Evolutionary conservation across 192 early-diverging fungal genomes (phyloP).

Genomic region (Thamnidium elegans): DNA sequence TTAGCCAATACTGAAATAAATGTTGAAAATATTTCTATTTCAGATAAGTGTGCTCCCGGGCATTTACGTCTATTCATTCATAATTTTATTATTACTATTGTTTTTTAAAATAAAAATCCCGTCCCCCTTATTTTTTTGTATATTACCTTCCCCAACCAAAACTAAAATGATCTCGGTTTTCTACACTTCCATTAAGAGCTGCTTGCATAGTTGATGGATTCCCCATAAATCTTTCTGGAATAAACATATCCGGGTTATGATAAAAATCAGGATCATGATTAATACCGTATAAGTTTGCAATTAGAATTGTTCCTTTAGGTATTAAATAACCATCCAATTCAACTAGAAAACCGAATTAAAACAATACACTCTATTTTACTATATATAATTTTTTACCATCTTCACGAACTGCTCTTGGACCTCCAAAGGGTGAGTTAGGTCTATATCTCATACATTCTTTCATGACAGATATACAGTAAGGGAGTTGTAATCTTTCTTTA

Average conservation of each 20-base stretch:
- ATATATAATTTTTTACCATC: constrained; percentile 16
- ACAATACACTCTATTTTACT: not conserved
- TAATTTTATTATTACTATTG: no score
- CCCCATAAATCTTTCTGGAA: constrained; percentile 5
- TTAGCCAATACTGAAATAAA: no score
- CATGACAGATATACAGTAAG: constrained; percentile 18
- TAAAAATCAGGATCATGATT: not conserved
- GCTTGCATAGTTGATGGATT: not conserved
- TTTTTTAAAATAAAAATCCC: no score
- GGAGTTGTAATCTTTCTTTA: constrained; percentile 8
- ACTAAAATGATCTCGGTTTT: constrained; percentile 2
- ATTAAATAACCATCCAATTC: not conserved
- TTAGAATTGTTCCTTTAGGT: not conserved
- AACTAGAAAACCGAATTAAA: not conserved
- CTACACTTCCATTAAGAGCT: not conserved
- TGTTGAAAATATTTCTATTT: no score
- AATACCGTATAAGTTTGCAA: not conserved
- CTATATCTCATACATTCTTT: constrained; percentile 20
- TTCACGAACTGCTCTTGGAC: constrained; percentile 3
- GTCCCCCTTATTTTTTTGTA: no score
- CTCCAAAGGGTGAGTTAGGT: not conserved
- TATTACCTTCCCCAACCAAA: constrained; percentile 14
- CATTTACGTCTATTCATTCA: no score
- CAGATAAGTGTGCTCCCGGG: no score
- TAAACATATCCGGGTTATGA: not conserved